These are phyloP conservation scores for Daldinia loculata DNA, from an alignment of 495 filamentous ascomycete species.

Conservation along the genomic window DNA sequence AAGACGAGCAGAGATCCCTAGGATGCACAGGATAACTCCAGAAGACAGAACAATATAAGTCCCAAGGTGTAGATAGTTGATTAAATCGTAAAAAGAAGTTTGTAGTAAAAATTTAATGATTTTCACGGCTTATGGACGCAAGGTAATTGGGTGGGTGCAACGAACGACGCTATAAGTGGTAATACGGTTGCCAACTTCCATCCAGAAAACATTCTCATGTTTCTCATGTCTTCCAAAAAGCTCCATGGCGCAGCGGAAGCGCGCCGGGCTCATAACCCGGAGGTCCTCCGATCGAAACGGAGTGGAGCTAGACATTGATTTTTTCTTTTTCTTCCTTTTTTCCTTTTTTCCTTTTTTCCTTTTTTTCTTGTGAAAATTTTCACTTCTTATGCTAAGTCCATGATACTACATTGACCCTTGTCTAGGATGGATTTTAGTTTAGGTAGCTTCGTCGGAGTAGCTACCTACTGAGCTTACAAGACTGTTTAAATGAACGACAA, in stretches of 20 bases:
- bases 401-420: not conserved
- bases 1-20: not conserved
- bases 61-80: not conserved
- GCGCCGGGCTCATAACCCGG: conserved; percentile 59
- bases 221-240: conserved; percentile 32
- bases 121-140: not conserved
- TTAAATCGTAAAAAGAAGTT: not conserved
- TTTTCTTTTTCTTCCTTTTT: conserved; percentile 26
- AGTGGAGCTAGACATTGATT: conserved; percentile 44
- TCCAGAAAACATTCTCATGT: not conserved
- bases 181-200: not conserved
- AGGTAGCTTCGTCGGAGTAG: not conserved
- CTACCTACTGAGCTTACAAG: not conserved
- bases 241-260: conserved; percentile 57
- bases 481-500: not conserved
- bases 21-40: not conserved
- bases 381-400: not conserved
- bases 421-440: not conserved
- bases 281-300: conserved; percentile 57
- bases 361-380: not conserved
- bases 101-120: no score
- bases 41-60: not conserved
- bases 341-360: not conserved
- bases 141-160: not conserved
- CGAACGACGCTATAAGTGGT: not conserved